Evolutionary conservation across 805 yeast genomes (phyloP).

Genomic region (Wickerhamomyces tratensis): DNA sequence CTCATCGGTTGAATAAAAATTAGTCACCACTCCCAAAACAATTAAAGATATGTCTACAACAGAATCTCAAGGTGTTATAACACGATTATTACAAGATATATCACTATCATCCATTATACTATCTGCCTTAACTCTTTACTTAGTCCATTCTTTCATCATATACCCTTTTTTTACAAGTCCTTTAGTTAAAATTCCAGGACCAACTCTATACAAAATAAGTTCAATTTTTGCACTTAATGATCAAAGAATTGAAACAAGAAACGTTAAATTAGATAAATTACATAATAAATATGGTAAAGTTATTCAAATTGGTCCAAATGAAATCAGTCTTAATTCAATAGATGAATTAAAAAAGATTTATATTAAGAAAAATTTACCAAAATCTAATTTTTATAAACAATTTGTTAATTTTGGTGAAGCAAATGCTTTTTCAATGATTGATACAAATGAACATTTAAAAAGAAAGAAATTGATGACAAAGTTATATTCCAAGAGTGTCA

Average conservation of each 20-base stretch:
- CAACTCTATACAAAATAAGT: slow-evolving; percentile 38
- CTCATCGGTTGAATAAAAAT: too few relatives aligned
- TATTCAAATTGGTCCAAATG: slow-evolving; percentile 51
- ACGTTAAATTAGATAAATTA: slow-evolving; percentile 34
- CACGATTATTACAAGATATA: too few relatives aligned
- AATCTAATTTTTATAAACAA: slow-evolving; percentile 44
- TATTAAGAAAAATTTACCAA: slow-evolving; percentile 44
- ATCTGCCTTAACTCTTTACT: not conserved
- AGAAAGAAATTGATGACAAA: slow-evolving; percentile 31
- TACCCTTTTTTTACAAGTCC: slow-evolving; percentile 43
- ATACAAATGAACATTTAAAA: slow-evolving; percentile 35
- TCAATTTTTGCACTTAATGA: slow-evolving; percentile 29
- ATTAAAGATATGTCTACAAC: too few relatives aligned
- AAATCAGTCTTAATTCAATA: slow-evolving; percentile 46
- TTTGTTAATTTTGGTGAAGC: slow-evolving; percentile 47
- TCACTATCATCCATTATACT: not conserved
- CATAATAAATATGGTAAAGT: slow-evolving; percentile 54
- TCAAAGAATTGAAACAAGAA: slow-evolving; percentile 39
- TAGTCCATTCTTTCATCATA: slow-evolving; percentile 25
- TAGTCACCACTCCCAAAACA: too few relatives aligned
- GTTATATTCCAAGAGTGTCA: slow-evolving; percentile 34
- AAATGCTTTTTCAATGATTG: slow-evolving; percentile 50
- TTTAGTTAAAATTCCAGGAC: slow-evolving; percentile 47
- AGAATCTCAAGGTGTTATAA: not conserved
- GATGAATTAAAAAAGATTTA: slow-evolving; percentile 46